phyloP scores from a whole-genome alignment of 2,329 filamentous ascomycete genomes.

The Sphaerulina musiva region DNA sequence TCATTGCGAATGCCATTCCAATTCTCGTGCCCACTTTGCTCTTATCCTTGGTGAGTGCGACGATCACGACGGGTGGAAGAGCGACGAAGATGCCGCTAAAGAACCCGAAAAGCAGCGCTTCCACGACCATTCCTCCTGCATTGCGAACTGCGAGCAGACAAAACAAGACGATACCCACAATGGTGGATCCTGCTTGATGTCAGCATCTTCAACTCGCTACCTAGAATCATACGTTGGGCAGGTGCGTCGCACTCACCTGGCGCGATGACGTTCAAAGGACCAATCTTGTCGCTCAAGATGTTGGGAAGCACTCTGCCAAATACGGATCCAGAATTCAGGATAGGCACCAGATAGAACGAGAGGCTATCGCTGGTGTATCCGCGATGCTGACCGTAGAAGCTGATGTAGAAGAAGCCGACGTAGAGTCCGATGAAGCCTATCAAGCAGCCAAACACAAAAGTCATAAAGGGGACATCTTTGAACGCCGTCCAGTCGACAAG shows the following conservation, averaged over 20 bases:
- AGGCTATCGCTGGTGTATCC: conserved; percentile 32
- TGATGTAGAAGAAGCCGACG: conserved; percentile 37
- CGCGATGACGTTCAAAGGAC: conserved; percentile 35
- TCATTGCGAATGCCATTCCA: conserved; percentile 30
- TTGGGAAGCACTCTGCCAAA: conserved; percentile 39
- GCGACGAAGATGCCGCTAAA: conserved; percentile 42
- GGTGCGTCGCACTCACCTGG: conserved; percentile 22
- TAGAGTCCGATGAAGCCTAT: conserved; percentile 40
- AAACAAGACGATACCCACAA: conserved; percentile 34
- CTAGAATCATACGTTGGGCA: background rate
- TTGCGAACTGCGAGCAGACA: conserved; percentile 35
- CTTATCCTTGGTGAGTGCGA: conserved; percentile 38
- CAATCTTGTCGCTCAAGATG: conserved; percentile 36
- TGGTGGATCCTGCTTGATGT: conserved; percentile 23
- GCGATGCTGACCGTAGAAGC: conserved; percentile 33
- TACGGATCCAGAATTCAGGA: conserved; percentile 39
- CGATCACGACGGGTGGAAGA: conserved; percentile 38
- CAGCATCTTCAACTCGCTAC: background rate
- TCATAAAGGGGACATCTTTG: conserved; percentile 35
- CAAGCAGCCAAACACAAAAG: conserved; percentile 32
- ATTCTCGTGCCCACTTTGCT: conserved; percentile 36
- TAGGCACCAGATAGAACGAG: conserved; percentile 40
- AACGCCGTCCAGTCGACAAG: conserved; percentile 39
- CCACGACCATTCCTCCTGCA: conserved; percentile 33
- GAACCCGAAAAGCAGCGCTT: conserved; percentile 38